Base-by-base conservation (phyloP, 1,284 basidiomycete species). In the Cerioporus squamosus region DNA sequence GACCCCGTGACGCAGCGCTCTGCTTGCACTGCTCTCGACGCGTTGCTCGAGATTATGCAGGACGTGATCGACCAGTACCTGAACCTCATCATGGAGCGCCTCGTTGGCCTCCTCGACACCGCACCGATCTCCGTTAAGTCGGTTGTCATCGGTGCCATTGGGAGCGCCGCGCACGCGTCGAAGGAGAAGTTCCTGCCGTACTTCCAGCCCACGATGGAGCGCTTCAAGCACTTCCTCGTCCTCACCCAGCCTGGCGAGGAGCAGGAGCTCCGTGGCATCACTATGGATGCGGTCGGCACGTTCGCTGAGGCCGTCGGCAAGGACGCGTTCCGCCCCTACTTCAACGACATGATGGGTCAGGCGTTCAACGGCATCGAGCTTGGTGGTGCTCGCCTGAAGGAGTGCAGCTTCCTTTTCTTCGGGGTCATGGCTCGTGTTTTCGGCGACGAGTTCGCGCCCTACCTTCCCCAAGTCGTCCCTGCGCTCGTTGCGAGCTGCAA, bases 341-440 rank as follows among this genome's bases (percentile, higher is more conserved):
- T 98, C 81, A 82, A 90, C 44, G 90, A 95, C 60, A 88, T 98
- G 83, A 98, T 99, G 97, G 90, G 90, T 73, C 89, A 95, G 67
- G 94, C 96, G 3, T 96, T 98, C 80, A 86, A 92, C 68, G 96
- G 93, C 50, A 86, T 97, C 60, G 88, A 92, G 62, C 86, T 97
- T 75, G 92, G 94, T 66, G 91, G 86, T 65, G 90, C 95, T 5
- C 85, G 95, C 62, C 81, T 99, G 60, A 86, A 95, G 66, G 97
- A 99, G 77, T 98, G 95, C 77, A 94, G 91, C 70, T 99, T 98
- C 87, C 82, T 99, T 70, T 98, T 98, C 87, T 99, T 99, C 69
- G 94, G 95, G 61, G 95, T 97, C 66, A 97, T 99, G 93, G 91
- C 96, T 24, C 86, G 93, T 53, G 95, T 99, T 26, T 99, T 98